Evolutionary conservation across 768 basidiomycete genomes (phyloP).

Genomic region (Tulasnella sp.): DNA sequence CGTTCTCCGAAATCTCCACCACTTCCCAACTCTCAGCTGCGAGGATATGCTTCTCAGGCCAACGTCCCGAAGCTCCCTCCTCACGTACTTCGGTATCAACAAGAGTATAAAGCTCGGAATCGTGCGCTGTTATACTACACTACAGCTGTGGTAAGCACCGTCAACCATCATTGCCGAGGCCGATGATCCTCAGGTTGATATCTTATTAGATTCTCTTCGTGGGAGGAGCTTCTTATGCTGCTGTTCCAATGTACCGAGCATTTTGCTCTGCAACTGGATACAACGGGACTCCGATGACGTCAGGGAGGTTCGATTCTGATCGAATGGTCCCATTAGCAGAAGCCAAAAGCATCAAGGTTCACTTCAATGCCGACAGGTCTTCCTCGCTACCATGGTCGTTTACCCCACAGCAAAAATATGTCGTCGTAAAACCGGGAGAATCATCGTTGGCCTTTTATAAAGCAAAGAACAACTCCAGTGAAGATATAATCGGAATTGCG

Average conservation of each 20-base stretch:
- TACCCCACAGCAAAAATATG: constrained; percentile 78
- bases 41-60: not conserved
- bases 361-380: constrained; percentile 88
- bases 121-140: constrained; percentile 74
- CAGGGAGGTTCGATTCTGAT: constrained; percentile 73
- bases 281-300: constrained; percentile 84
- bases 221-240: constrained; percentile 80
- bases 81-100: constrained; percentile 9
- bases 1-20: not conserved
- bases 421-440: constrained; percentile 89
- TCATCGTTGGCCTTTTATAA: constrained; percentile 94
- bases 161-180: not conserved
- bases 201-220: constrained; percentile 5
- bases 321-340: constrained; percentile 65
- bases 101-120: constrained; percentile 32
- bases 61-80: not conserved
- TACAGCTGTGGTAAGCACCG: constrained; percentile 56
- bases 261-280: constrained; percentile 98
- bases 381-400: constrained; percentile 91
- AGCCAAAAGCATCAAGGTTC: constrained; percentile 74
- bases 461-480: constrained; percentile 70
- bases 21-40: not conserved
- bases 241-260: constrained; percentile 93
- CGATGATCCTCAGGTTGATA: not conserved
- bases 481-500: constrained; percentile 95